These are phyloP conservation scores for Collybiopsis confluens DNA, from an alignment of 768 basidiomycete species.

Conservation along the genomic window DNA sequence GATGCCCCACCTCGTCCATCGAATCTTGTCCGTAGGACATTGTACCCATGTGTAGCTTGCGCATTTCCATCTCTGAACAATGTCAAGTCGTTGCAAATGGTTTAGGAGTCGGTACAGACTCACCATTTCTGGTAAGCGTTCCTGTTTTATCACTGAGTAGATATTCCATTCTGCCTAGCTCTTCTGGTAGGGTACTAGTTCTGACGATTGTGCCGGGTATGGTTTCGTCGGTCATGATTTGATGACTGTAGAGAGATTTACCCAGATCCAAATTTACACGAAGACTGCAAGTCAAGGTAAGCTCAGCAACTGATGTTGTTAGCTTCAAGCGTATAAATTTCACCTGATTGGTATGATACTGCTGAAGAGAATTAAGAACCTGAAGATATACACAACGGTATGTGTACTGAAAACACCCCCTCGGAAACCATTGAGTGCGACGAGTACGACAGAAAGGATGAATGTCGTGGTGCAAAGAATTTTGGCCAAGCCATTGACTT, in stretches of 20 bases:
- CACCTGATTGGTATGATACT: conserved; percentile 99
- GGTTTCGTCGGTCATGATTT: conserved; percentile 90
- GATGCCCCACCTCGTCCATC: conserved; percentile 98
- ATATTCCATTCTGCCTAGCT: conserved; percentile 93
- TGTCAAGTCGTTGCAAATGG: neutral
- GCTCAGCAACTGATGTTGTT: neutral
- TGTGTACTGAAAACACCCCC: conserved; percentile 71
- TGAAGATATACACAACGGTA: conserved; percentile 74
- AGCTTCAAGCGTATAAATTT: too few relatives aligned
- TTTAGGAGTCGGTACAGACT: conserved; percentile 13
- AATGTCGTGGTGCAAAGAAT: conserved; percentile 95
- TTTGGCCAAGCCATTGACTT: conserved; percentile 96
- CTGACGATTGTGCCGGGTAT: conserved; percentile 95
- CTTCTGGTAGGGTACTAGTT: conserved; percentile 96
- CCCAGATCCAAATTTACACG: conserved; percentile 99
- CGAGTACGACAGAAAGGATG: conserved; percentile 83
- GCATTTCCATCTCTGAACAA: conserved; percentile 97
- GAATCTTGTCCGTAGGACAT: conserved; percentile 95
- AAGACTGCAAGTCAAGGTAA: conserved; percentile 48
- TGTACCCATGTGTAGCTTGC: conserved; percentile 97
- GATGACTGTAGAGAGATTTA: conserved; percentile 94
- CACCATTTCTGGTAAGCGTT: conserved; percentile 95
- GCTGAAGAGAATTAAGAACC: conserved; percentile 96
- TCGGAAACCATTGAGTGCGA: conserved; percentile 93
- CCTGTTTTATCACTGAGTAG: conserved; percentile 97